Conservation (phyloP, 2,329 filamentous ascomycete species). For the Talaromyces sp. region DNA sequence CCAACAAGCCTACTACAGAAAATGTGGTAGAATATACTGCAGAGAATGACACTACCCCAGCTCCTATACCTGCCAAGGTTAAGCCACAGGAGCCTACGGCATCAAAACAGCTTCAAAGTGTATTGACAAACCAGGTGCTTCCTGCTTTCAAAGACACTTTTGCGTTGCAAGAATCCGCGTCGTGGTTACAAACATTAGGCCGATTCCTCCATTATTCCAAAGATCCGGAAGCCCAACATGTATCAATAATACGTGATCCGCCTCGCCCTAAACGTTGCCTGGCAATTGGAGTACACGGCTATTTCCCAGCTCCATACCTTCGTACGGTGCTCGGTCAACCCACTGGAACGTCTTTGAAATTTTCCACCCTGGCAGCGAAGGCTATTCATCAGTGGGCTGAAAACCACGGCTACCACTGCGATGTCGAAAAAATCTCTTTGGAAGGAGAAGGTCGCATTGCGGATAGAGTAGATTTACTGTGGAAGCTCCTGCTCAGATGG, state of each 20-base stretch:
- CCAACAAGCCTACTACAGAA: slow-evolving; percentile 12
- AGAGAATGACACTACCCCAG: slow-evolving; percentile 15
- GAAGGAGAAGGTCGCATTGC: slow-evolving; percentile 91
- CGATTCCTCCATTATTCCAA: slow-evolving; percentile 47
- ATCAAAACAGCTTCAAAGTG: slow-evolving; percentile 32
- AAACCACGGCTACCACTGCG: slow-evolving; percentile 65
- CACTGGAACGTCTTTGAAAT: slow-evolving; percentile 90
- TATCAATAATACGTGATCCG: slow-evolving; percentile 64
- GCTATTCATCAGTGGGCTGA: slow-evolving; percentile 81
- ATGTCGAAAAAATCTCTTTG: slow-evolving; percentile 89
- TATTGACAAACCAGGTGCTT: slow-evolving; percentile 44
- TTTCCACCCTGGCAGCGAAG: slow-evolving; percentile 79
- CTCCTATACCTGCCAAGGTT: slow-evolving; percentile 17
- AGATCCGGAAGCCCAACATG: slow-evolving; percentile 61
- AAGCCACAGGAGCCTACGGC: slow-evolving; percentile 26
- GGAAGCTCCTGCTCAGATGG: slow-evolving; percentile 93
- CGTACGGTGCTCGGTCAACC: slow-evolving; percentile 91
- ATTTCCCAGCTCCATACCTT: slow-evolving; percentile 82
- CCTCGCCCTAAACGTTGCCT: slow-evolving; percentile 78
- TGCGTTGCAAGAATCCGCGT: slow-evolving; percentile 47
- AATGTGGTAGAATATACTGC: slow-evolving; percentile 20
- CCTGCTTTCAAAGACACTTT: slow-evolving; percentile 47
- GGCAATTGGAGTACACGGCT: slow-evolving; percentile 89
- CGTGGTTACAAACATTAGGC: slow-evolving; percentile 57
- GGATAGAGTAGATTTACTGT: slow-evolving; percentile 85